phyloP scores from a whole-genome alignment of 768 basidiomycete species.

The Dictyophora rubrovolvata region DNA sequence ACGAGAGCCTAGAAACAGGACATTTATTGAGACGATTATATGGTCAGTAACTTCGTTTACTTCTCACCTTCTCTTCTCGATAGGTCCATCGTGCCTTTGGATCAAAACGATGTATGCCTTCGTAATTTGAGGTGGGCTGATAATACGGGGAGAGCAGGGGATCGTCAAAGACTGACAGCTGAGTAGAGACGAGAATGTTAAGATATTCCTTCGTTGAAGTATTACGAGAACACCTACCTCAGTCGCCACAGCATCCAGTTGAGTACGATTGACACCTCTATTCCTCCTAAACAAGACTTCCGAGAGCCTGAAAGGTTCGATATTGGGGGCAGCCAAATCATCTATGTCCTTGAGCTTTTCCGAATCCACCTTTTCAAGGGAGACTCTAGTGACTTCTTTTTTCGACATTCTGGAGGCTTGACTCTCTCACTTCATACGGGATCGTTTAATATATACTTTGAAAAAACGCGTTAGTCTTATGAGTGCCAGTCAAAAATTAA shows the following conservation, averaged over 20 bases:
- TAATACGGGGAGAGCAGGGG: conserved; percentile 39
- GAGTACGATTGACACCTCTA: not conserved
- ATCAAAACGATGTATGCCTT: conserved; percentile 57
- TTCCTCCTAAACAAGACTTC: not conserved
- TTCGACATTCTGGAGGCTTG: too few relatives aligned
- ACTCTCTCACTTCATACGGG: too few relatives aligned
- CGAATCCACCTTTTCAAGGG: not conserved
- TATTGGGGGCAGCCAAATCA: not conserved
- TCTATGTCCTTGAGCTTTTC: not conserved
- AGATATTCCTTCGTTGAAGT: not conserved
- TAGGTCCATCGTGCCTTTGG: conserved; percentile 60
- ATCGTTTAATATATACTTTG: too few relatives aligned
- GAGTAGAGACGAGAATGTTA: not conserved
- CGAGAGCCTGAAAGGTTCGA: not conserved
- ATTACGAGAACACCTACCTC: not conserved
- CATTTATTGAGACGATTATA: not conserved
- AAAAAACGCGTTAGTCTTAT: too few relatives aligned
- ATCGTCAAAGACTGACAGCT: conserved; percentile 54
- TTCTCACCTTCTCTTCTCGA: conserved; percentile 48
- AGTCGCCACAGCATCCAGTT: conserved; percentile 34
- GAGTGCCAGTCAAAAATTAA: too few relatives aligned
- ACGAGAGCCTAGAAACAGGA: conserved; percentile 31
- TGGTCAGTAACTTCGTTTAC: not conserved
- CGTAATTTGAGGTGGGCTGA: conserved; percentile 42
- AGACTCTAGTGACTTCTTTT: too few relatives aligned